These are phyloP conservation scores for Phaseolus coccineus DNA, from an alignment of 331 rosid species.

Conservation along the genomic window DNA sequence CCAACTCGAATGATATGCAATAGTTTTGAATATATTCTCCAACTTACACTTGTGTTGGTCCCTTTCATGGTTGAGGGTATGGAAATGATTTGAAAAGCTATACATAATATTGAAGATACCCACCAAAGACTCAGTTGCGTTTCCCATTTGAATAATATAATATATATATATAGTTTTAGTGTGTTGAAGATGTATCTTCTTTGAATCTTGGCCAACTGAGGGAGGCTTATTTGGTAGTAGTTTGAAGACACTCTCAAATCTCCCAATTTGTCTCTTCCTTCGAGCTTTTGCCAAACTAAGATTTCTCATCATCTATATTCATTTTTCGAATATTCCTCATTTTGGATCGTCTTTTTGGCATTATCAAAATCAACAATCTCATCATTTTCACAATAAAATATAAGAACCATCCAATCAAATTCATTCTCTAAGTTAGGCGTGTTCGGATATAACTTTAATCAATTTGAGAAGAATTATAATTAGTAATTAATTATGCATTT, in stretches of 20 bases:
- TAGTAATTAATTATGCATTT: no score
- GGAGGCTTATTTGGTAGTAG: conserved; percentile 37
- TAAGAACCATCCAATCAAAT: not conserved
- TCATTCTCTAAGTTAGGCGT: not conserved
- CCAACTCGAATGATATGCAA: not conserved
- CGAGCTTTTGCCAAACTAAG: not conserved
- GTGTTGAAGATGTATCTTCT: conserved; percentile 13
- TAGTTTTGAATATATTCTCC: not conserved
- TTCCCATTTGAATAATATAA: conserved; percentile 44
- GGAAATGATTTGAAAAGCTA: conserved; percentile 40
- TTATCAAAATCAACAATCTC: not conserved
- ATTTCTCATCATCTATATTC: not conserved
- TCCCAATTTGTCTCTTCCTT: not conserved
- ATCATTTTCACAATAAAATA: not conserved
- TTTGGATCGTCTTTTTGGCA: not conserved
- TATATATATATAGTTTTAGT: conserved; percentile 22
- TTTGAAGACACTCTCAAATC: not conserved
- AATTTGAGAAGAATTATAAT: no score
- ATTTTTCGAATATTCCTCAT: not conserved
- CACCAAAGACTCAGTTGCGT: conserved; percentile 41
- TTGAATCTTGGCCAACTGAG: conserved; percentile 20
- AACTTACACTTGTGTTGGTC: not conserved
- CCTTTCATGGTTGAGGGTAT: conserved; percentile 34
- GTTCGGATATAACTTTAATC: not conserved
- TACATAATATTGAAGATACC: conserved; percentile 14